Evolutionary conservation across 148 eudicot genomes (phyloP).

Genomic region (Amaranthus palmeri): DNA sequence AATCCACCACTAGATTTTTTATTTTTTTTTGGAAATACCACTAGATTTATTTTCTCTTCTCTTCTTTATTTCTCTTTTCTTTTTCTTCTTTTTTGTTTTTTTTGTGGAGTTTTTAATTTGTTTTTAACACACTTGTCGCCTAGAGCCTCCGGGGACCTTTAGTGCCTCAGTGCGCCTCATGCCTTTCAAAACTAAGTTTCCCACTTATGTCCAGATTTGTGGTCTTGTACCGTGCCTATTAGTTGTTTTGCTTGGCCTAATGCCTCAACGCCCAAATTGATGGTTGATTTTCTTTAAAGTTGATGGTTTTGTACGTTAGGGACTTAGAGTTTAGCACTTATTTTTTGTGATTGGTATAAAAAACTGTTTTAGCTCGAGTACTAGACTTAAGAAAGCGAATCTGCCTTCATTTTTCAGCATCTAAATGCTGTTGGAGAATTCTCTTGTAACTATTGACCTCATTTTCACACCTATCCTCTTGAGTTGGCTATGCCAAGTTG

Average conservation of each 20-base stretch:
- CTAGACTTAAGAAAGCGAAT: background rate
- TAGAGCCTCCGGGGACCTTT: too few relatives aligned
- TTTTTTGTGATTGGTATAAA: background rate
- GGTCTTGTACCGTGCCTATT: background rate
- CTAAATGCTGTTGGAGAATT: background rate
- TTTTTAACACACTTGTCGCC: too few relatives aligned
- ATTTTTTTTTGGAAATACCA: too few relatives aligned
- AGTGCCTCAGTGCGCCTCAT: too few relatives aligned
- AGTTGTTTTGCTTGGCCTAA: background rate
- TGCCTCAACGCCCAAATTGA: background rate
- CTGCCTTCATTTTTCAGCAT: background rate
- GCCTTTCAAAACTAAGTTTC: too few relatives aligned
- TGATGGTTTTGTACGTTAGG: too few relatives aligned
- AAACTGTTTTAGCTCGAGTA: slow-evolving; percentile 3
- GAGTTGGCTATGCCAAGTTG: background rate
- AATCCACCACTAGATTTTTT: too few relatives aligned
- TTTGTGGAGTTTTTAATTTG: too few relatives aligned
- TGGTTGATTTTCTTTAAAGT: background rate
- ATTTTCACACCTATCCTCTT: background rate
- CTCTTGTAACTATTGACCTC: background rate
- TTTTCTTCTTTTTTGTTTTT: too few relatives aligned
- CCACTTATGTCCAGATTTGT: background rate
- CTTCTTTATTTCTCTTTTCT: too few relatives aligned
- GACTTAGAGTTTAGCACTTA: background rate
- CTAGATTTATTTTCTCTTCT: too few relatives aligned